Base-by-base conservation (phyloP, 2,329 filamentous ascomycete species). In the Aspergillus calidoustus region DNA sequence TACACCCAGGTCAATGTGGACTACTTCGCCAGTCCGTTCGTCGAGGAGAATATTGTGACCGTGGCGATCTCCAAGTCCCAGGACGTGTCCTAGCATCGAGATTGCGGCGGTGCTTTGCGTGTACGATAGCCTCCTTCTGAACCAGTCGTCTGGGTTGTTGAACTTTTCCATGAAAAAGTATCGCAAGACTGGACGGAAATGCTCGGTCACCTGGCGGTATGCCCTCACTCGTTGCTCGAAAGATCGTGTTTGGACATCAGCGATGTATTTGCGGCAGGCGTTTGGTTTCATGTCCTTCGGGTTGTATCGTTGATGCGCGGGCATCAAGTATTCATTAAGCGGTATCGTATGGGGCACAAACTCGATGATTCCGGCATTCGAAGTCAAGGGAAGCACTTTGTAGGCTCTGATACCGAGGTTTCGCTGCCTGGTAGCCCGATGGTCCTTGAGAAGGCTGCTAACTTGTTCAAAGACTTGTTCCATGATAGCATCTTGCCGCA, bases 101-200 rank as follows among this genome's bases (percentile, higher is more conserved):
- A 98, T 94, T 4, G 94, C 93, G 0, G 95, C 95, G 0, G 94
- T 98, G 47, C 91, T 95, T 62, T 95, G 87, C 1, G 93, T 96
- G 74, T 99, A 99, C 6, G 94, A 93, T 9, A 97, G 85, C 7
- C 96, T 87, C 68, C 89, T 91, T 62, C 87, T 85, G 71, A 97
- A 99, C 95, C 95, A 99, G 68, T 96, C 93, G 73, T 99, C 94
- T 0, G 95, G 95, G 66, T 97, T 92, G 55, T 89, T 84, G 74
- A 97, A 99, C 63, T 91, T 87, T 75, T 99, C 95, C 82, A 97
- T 92, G 76, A 99, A 97, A 80, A 99, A 99, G 80, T 93, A 96
- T 60, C 91, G 88, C 89, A 99, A 91, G 4, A 98, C 95, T 0
- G 96, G 95, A 64, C 93, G 91, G 76, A 98, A 97, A 54, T 87